Base-by-base conservation (phyloP, 768 basidiomycete species). In the Tricholoma hemisulphureum region DNA sequence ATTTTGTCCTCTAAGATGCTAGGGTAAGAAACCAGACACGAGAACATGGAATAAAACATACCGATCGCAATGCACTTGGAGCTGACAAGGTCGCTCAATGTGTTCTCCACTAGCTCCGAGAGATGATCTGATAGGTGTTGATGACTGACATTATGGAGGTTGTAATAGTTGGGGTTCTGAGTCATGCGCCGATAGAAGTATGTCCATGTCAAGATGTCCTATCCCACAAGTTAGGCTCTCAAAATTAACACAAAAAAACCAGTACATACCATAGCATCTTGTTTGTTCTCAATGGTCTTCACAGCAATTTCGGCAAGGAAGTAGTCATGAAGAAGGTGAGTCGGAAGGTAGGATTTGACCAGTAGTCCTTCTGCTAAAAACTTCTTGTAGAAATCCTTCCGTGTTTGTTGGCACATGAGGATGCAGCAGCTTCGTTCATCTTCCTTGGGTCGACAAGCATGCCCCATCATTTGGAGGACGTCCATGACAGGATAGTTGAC, bases 361-460 rank as follows among this genome's bases (percentile, higher is more conserved):
- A 96, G 97, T 23, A 99, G 75, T n/a, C 96, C 97, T 69, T 98
- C 95, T 1, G 88, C 88, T 51, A 99, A 72, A 84, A 98, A 98
- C 73, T 98, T 98, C 77, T 95, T 96, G 82, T 95, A 98, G 73
- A 98, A 99, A 69, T 98, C 96, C 72, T 98, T 99, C 32, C 95
- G 83, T 0, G 93, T 96, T 72, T 96, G 93, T 65, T 98, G 96
- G 66, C 93, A 94, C 95, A 99, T 98, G 34, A 98, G 77, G 2
- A 99, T 89, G 66, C 96, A 98, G 13, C 94, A 89, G 64, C 93
- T 95, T 57, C 89, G 87, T 2, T 89, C 87, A 63, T 98, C 97
- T 64, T 93, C 85, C 39, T 75, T 71, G 6, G 97, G 96, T 14
- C 95, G 88, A 71, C 95, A 98, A 0, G 97, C 97, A n/a, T 88